phyloP scores from a whole-genome alignment of 345 rosid genomes.

The Ricinus communis region DNA sequence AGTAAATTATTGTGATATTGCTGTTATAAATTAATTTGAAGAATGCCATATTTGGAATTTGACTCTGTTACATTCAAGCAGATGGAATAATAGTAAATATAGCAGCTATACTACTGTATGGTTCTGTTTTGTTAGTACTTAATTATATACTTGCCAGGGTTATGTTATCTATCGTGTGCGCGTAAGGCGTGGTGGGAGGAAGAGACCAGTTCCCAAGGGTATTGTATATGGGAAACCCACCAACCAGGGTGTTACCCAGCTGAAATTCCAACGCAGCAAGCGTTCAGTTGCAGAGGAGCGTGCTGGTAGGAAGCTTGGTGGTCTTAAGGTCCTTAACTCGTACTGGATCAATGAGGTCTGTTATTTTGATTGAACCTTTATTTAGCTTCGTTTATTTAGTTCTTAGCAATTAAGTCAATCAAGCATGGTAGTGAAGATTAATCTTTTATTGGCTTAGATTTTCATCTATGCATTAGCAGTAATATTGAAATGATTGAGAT shows the following conservation, averaged over 20 bases:
- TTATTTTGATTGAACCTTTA: not conserved
- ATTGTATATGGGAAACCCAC: slow-evolving; percentile 46
- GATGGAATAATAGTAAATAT: no score
- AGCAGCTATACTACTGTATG: not conserved
- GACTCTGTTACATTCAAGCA: no score
- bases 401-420: not conserved
- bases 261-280: slow-evolving; percentile 45
- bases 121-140: not conserved
- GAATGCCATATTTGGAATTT: no score
- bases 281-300: slow-evolving; percentile 46
- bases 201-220: slow-evolving; percentile 47
- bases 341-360: slow-evolving; percentile 43
- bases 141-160: slow-evolving; percentile 26
- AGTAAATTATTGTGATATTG: not conserved
- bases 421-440: not conserved
- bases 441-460: not conserved
- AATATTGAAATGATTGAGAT: not conserved
- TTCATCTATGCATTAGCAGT: not conserved
- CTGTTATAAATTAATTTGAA: no score
- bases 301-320: slow-evolving; percentile 41
- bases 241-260: slow-evolving; percentile 45
- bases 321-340: slow-evolving; percentile 41
- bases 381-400: not conserved
- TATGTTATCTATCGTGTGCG: slow-evolving; percentile 41
- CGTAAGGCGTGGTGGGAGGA: slow-evolving; percentile 42